Percentiles rank a stretch among this genome's conserved stretches.
Evolutionary conservation across 306 rosid genomes (phyloP).

Genomic region (Lathyrus oleraceus): DNA sequence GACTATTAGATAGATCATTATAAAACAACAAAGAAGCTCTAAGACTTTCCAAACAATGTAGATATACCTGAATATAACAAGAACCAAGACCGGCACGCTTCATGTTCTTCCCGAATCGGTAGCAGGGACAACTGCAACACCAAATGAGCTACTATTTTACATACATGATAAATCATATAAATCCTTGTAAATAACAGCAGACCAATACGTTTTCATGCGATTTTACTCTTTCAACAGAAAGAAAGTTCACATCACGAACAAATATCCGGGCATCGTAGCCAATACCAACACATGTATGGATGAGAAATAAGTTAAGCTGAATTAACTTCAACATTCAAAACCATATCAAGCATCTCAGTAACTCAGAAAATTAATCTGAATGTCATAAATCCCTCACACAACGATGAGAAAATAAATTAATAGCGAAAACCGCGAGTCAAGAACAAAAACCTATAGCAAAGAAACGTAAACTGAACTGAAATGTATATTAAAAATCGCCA

Average conservation of each 20-base stretch:
- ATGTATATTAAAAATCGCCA: neutral
- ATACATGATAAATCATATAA: slow-evolving; percentile 24
- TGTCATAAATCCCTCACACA: slow-evolving; percentile 19
- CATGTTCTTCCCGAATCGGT: slow-evolving; percentile 96
- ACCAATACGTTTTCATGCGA: neutral
- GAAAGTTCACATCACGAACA: neutral
- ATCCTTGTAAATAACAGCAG: slow-evolving; percentile 1
- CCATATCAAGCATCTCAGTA: slow-evolving; percentile 10
- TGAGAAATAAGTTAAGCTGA: slow-evolving; percentile 1
- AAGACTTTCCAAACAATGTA: slow-evolving; percentile 4
- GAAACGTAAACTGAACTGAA: slow-evolving; percentile 2
- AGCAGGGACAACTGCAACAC: slow-evolving; percentile 90
- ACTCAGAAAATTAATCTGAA: slow-evolving; percentile 3
- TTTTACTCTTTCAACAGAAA: slow-evolving; percentile 23
- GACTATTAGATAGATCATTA: neutral
- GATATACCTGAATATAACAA: slow-evolving; percentile 68
- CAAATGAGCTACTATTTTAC: slow-evolving; percentile 36
- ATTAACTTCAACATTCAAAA: slow-evolving; percentile 22
- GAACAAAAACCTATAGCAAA: slow-evolving; percentile 20
- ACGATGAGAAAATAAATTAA: slow-evolving; percentile 2
- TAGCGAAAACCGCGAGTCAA: neutral
- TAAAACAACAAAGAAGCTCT: slow-evolving; percentile 11
- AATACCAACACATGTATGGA: neutral
- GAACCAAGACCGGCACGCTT: slow-evolving; percentile 85
- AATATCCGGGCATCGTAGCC: neutral